These are phyloP conservation scores for Scorias spongiosa DNA, from an alignment of 2,329 filamentous ascomycete species.

Conservation along the genomic window DNA sequence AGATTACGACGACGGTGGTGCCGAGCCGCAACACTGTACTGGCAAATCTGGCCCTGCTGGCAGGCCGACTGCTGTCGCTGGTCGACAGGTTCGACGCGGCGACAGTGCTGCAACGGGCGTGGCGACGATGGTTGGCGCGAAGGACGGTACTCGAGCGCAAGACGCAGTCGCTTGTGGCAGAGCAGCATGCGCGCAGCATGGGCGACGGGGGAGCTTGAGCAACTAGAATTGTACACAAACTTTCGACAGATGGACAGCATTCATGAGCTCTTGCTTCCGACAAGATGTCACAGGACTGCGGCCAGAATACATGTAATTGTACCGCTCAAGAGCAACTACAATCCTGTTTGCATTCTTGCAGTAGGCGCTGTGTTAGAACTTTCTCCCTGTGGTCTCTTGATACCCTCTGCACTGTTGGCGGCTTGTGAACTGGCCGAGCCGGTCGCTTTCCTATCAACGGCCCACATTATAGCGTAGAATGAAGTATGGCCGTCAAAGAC, in stretches of 20 bases:
- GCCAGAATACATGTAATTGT: background rate
- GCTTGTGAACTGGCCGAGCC: background rate
- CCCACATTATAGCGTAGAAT: background rate
- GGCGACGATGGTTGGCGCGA: too few species aligned
- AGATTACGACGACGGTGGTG: conserved; percentile 24
- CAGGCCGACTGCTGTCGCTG: conserved; percentile 31
- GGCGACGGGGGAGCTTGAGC: too few species aligned
- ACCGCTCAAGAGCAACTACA: background rate
- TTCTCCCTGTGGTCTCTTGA: background rate
- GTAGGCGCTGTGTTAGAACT: background rate
- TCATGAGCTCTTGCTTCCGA: too few species aligned
- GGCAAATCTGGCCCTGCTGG: conserved; percentile 43
- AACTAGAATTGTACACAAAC: too few species aligned
- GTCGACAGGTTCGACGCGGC: too few species aligned
- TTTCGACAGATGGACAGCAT: too few species aligned
- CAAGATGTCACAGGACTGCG: background rate
- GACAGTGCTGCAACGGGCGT: too few species aligned
- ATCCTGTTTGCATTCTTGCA: background rate
- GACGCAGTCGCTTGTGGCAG: too few species aligned
- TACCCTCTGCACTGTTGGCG: background rate
- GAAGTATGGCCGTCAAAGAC: background rate
- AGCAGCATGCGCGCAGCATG: too few species aligned
- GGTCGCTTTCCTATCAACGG: background rate
- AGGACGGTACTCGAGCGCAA: too few species aligned
- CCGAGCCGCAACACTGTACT: conserved; percentile 41